Evolutionary conservation across 1,284 basidiomycete species (phyloP).

Genomic region (Nidula niveotomentosa): DNA sequence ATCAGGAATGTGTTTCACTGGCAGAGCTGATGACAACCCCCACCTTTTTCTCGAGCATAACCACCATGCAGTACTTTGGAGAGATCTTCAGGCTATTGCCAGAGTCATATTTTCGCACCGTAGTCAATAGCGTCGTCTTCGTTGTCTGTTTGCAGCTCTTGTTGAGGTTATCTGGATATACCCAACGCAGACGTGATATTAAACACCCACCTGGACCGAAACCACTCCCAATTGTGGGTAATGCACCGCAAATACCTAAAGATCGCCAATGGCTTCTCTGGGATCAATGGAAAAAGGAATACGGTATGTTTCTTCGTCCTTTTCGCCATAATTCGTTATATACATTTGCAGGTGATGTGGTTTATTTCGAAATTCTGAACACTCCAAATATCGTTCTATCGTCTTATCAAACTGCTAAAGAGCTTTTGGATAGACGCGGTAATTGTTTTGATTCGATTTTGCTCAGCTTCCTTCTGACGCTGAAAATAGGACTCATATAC

Average conservation of each 20-base stretch:
- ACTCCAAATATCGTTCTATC: neutral
- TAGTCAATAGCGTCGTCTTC: no score
- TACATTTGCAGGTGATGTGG: neutral
- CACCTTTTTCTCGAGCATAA: neutral
- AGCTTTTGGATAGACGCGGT: neutral
- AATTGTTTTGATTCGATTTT: neutral
- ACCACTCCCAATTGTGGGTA: neutral
- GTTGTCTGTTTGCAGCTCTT: no score
- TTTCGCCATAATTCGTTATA: neutral
- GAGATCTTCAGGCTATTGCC: neutral
- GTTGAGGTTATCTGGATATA: no score
- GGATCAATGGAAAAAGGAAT: neutral
- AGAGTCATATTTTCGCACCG: neutral
- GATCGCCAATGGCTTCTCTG: neutral
- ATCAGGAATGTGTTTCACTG: neutral
- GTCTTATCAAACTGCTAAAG: neutral
- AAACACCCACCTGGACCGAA: neutral
- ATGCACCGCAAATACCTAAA: neutral
- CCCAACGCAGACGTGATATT: neutral
- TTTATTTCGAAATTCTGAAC: neutral
- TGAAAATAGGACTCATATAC: constrained; percentile 25
- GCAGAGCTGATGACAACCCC: neutral
- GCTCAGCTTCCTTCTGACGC: neutral
- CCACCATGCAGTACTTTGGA: neutral
- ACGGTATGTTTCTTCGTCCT: neutral